phyloP scores from a whole-genome alignment of 805 yeast genomes.

The Candida coquimbonensis region DNA sequence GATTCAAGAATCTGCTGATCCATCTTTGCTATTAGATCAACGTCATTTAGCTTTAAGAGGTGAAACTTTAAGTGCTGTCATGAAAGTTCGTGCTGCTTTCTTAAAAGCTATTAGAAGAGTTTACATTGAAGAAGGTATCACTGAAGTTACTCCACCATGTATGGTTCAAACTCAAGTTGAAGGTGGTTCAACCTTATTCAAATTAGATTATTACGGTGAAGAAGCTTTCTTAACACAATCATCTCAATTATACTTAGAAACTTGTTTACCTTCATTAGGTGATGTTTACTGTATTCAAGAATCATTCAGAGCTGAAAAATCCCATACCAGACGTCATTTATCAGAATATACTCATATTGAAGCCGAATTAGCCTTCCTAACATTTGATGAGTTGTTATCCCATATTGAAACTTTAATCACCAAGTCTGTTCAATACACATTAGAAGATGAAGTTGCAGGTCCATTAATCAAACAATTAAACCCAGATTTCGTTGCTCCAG shows the following conservation, averaged over 20 bases:
- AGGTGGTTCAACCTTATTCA: slow-evolving; percentile 96
- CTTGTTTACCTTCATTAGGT: slow-evolving; percentile 92
- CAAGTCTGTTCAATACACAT: slow-evolving; percentile 61
- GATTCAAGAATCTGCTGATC: slow-evolving; percentile 90
- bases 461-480: slow-evolving; percentile 84
- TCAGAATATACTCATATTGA: slow-evolving; percentile 97
- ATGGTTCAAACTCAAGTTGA: slow-evolving; percentile 99
- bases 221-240: slow-evolving; percentile 96
- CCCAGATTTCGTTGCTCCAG: slow-evolving; percentile 84
- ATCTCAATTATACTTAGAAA: slow-evolving; percentile 93
- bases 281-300: slow-evolving; percentile 97
- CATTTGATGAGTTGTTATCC: slow-evolving; percentile 76
- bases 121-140: slow-evolving; percentile 62
- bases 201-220: slow-evolving; percentile 91
- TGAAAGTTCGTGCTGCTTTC: slow-evolving; percentile 88
- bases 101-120: slow-evolving; percentile 69
- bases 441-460: slow-evolving; percentile 89
- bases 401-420: slow-evolving; percentile 81
- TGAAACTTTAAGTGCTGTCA: slow-evolving; percentile 83
- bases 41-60: slow-evolving; percentile 97
- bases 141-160: slow-evolving; percentile 98
- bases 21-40: slow-evolving; percentile 84
- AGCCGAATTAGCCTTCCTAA: slow-evolving; percentile 83
- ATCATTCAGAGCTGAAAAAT: slow-evolving; percentile 97
- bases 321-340: slow-evolving; percentile 97